Percentiles rank a stretch among this genome's conserved stretches.
Evolutionary conservation across 352 stramenopile genomes (phyloP).

Genomic region (Phytopythium vexans): DNA sequence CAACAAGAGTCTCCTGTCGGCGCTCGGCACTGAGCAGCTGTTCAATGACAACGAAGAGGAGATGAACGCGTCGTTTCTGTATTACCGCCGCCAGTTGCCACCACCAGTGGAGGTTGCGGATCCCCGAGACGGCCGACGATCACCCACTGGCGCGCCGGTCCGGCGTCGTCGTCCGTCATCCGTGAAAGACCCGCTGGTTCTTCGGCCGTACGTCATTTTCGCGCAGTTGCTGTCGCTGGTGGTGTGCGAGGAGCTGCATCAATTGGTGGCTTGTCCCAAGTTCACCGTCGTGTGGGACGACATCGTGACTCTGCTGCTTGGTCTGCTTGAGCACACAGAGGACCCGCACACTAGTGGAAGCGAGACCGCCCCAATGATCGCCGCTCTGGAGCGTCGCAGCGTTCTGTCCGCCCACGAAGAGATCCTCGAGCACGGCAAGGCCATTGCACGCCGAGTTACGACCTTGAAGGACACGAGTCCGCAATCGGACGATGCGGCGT

Average conservation of each 20-base stretch:
- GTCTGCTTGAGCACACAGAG: slow-evolving; percentile 43
- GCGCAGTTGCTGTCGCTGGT: slow-evolving; percentile 64
- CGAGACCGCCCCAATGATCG: slow-evolving; percentile 35
- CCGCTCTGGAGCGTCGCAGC: slow-evolving; percentile 59
- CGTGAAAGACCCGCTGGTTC: slow-evolving; percentile 54
- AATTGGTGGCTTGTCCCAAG: slow-evolving; percentile 29
- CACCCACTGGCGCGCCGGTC: slow-evolving; percentile 4
- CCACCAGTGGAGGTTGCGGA: slow-evolving; percentile 3
- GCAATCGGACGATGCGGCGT: neutral
- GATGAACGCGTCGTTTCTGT: slow-evolving; percentile 40
- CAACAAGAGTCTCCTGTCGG: no score
- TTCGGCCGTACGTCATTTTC: slow-evolving; percentile 55
- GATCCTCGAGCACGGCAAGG: slow-evolving; percentile 66
- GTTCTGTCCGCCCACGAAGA: slow-evolving; percentile 67
- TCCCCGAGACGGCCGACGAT: neutral
- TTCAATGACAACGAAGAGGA: slow-evolving; percentile 36
- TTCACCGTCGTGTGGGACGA: slow-evolving; percentile 57
- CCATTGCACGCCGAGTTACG: slow-evolving; percentile 50
- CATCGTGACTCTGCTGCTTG: slow-evolving; percentile 49
- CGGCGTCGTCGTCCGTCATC: slow-evolving; percentile 44
- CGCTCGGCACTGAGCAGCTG: slow-evolving; percentile 1
- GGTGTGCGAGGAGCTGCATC: slow-evolving; percentile 54
- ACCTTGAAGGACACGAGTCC: slow-evolving; percentile 25
- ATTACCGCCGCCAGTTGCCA: slow-evolving; percentile 52
- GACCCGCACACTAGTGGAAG: slow-evolving; percentile 16